Evolutionary conservation across 345 rosid genomes (phyloP), one percentile per base, ranked within the genome.

Genomic region (Hypericum perforatum): DNA sequence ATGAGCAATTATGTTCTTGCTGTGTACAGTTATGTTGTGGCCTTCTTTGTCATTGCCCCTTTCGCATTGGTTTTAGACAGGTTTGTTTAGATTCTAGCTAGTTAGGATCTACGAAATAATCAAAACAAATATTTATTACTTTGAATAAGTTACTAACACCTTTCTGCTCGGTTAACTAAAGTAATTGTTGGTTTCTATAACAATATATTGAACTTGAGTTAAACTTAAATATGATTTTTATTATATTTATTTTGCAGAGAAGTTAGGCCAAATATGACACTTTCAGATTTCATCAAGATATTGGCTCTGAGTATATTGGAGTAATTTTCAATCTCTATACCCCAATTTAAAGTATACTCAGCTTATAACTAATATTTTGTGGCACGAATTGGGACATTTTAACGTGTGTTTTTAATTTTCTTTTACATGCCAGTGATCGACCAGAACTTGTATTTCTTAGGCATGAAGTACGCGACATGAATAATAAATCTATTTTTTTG

Each of bases 1-100:
- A 86, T 81, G 86, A 91, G 98, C 74, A 82, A 78, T 47, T 91
- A 78, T 29, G 96, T 78, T 5, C 78, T 86, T 37, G 95, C 84
- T 0, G 90, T 85, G 43, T 91, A 91, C 53, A 89, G 96, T n/a
- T 90, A 85, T 0, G 92, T 78, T 0, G 74, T 85, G 6, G 96
- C 96, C 52, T 86, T 96, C 16, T 0, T 86, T 5, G 82, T 71
- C 70, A 77, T 92, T 61, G 66, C 81, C 9, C 98, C 96, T 5
- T 88, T 92, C 11, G 96, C 96, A 4, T 40, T 66, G 40, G 13
- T 85, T 58, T 62, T 92, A 0, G 94, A 92, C 72, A 78, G 67
- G 95, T 84, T 53, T n/a, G n/a, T n/a, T n/a, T n/a, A n/a, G n/a
- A n/a, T n/a, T n/a, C n/a, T n/a, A n/a, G n/a, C n/a, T n/a, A n/a